These are phyloP conservation scores for Nannizzia gypsea DNA, from an alignment of 2,329 filamentous ascomycete genomes.

Conservation along the genomic window DNA sequence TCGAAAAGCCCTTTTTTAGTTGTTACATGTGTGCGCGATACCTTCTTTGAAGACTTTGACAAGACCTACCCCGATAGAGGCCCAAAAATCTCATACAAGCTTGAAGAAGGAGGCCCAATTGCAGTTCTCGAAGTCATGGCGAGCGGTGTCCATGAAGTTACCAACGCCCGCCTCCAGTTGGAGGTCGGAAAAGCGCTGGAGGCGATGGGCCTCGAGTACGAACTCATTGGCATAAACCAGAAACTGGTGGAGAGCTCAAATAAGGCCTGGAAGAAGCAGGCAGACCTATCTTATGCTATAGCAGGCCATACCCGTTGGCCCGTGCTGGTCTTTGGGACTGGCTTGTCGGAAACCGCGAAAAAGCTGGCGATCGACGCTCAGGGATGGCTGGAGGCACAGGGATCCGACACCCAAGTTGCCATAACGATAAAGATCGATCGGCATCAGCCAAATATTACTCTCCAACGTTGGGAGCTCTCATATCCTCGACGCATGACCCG, in stretches of 20 bases:
- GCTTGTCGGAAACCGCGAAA: neutral
- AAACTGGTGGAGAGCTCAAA: neutral
- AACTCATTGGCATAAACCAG: neutral
- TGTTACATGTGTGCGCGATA: neutral
- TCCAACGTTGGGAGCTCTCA: neutral
- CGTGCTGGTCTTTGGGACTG: neutral
- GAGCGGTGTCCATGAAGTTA: neutral
- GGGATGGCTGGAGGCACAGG: conserved; percentile 3
- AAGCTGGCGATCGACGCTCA: neutral
- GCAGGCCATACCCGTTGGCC: neutral
- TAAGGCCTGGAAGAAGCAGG: neutral
- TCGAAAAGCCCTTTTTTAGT: neutral
- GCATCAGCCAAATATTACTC: neutral
- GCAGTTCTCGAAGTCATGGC: neutral
- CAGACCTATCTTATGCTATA: neutral
- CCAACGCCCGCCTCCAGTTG: neutral
- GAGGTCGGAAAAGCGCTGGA: neutral
- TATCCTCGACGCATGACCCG: neutral
- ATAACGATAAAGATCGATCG: conserved; percentile 3
- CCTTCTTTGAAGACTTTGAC: neutral
- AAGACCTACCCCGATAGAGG: neutral
- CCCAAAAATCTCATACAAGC: neutral
- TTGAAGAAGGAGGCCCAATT: neutral
- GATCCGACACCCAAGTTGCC: neutral
- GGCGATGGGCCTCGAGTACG: neutral